These are phyloP conservation scores for Strobilomyces confusus DNA, from an alignment of 768 basidiomycete genomes.

Conservation along the genomic window DNA sequence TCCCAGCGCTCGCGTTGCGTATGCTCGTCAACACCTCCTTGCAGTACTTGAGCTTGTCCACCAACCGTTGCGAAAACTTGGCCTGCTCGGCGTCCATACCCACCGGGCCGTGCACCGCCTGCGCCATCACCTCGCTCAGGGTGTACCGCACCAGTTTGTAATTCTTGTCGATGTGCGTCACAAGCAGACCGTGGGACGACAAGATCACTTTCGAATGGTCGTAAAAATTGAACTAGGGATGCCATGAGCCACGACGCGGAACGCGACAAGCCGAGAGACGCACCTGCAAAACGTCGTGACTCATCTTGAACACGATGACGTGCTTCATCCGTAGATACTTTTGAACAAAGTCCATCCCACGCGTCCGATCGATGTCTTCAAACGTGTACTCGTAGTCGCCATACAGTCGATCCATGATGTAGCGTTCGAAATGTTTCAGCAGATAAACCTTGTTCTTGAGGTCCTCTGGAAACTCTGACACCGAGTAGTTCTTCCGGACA, in stretches of 20 bases:
- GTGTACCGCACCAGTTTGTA: conserved; percentile 73
- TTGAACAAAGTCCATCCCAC: conserved; percentile 94
- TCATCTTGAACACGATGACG: conserved; percentile 94
- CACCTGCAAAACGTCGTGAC: conserved; percentile 94
- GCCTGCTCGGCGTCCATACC: conserved; percentile 48
- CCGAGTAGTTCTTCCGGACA: conserved; percentile 66
- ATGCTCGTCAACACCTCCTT: conserved; percentile 79
- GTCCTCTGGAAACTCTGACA: conserved; percentile 71
- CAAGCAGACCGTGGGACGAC: conserved; percentile 68
- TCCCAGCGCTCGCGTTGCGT: conserved; percentile 50
- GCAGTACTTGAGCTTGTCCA: conserved; percentile 77
- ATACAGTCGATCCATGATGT: conserved; percentile 88
- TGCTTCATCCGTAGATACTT: conserved; percentile 96
- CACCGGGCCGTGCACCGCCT: conserved; percentile 33
- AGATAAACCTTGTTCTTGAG: conserved; percentile 90
- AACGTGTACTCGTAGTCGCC: conserved; percentile 83
- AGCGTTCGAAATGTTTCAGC: conserved; percentile 88
- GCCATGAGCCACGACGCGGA: neutral
- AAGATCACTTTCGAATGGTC: conserved; percentile 96
- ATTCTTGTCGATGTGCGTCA: conserved; percentile 91
- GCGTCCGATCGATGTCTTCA: conserved; percentile 58
- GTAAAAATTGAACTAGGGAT: conserved; percentile 91
- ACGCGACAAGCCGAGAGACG: conserved; percentile 12
- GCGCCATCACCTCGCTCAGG: conserved; percentile 66
- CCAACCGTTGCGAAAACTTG: conserved; percentile 58